A percentile compares a stretch with the other conserved stretches of the same genome.
phyloP scores from a whole-genome alignment of 1,284 basidiomycete species.

The Heterobasidion parviporum region DNA sequence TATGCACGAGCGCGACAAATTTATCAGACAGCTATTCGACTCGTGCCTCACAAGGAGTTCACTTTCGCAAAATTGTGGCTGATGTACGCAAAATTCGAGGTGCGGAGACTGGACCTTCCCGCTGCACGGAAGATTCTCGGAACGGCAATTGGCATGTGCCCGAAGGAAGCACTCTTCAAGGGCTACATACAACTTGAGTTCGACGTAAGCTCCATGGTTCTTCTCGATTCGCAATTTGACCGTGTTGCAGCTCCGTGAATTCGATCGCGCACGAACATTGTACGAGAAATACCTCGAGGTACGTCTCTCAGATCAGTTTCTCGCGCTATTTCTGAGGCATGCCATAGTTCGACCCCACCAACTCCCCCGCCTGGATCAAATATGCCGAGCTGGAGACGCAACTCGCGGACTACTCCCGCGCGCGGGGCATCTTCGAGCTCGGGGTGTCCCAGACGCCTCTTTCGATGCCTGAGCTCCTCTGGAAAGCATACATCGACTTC shows the following conservation, averaged over 20 bases:
- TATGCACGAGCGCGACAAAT: conserved; percentile 81
- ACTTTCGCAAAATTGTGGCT: conserved; percentile 97
- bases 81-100: conserved; percentile 87
- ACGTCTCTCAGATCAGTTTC: conserved; percentile 14
- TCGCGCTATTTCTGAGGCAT: conserved; percentile 4
- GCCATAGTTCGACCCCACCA: conserved; percentile 75
- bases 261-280: conserved; percentile 86
- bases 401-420: conserved; percentile 86
- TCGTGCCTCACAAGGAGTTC: conserved; percentile 94
- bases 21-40: conserved; percentile 83
- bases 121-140: conserved; percentile 90
- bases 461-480: conserved; percentile 97
- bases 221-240: not conserved
- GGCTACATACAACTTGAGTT: conserved; percentile 92
- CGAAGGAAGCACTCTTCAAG: conserved; percentile 91
- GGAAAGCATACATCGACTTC: conserved; percentile 97
- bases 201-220: conserved; percentile 42
- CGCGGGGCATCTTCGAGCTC: conserved; percentile 93
- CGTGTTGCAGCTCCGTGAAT: conserved; percentile 71
- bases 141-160: conserved; percentile 89
- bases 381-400: conserved; percentile 94
- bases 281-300: conserved; percentile 95
- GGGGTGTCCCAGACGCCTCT: conserved; percentile 86
- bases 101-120: conserved; percentile 75
- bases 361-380: conserved; percentile 93